These are phyloP conservation scores for Lizanozyma gosingica DNA, from an alignment of 1,139 yeast species.

Conservation along the genomic window DNA sequence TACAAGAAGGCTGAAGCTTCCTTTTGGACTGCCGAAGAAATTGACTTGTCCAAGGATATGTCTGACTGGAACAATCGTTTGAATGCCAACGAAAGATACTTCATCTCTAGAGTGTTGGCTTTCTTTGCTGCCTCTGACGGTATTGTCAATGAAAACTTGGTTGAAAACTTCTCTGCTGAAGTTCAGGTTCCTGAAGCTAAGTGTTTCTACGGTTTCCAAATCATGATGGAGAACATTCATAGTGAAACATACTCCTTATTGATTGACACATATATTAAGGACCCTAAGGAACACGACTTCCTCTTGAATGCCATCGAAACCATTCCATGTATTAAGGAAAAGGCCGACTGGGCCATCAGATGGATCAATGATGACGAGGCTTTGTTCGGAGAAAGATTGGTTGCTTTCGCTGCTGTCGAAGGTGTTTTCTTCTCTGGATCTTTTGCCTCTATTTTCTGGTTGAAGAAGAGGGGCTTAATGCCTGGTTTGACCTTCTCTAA, in stretches of 20 bases:
- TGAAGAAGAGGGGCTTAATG: constrained; percentile 95
- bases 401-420: constrained; percentile 98
- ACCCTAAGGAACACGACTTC: constrained; percentile 81
- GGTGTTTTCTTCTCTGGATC: constrained; percentile 98
- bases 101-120: constrained; percentile 88
- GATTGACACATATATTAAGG: constrained; percentile 91
- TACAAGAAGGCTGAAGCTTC: constrained; percentile 98
- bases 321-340: constrained; percentile 88
- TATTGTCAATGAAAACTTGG: constrained; percentile 92
- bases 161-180: constrained; percentile 94
- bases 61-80: constrained; percentile 83
- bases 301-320: constrained; percentile 91
- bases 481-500: constrained; percentile 97
- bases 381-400: constrained; percentile 87
- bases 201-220: constrained; percentile 98
- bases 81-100: constrained; percentile 84
- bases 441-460: constrained; percentile 96
- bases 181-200: constrained; percentile 97
- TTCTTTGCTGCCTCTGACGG: constrained; percentile 98
- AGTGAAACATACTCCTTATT: constrained; percentile 93
- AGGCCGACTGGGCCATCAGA: constrained; percentile 96
- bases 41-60: constrained; percentile 85
- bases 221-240: constrained; percentile 99
- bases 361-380: constrained; percentile 90
- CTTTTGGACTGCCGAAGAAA: constrained; percentile 99